Evolutionary conservation across 768 basidiomycete genomes (phyloP), one percentile per base, ranked within the genome.

Genomic region (Mycena belliarum): DNA sequence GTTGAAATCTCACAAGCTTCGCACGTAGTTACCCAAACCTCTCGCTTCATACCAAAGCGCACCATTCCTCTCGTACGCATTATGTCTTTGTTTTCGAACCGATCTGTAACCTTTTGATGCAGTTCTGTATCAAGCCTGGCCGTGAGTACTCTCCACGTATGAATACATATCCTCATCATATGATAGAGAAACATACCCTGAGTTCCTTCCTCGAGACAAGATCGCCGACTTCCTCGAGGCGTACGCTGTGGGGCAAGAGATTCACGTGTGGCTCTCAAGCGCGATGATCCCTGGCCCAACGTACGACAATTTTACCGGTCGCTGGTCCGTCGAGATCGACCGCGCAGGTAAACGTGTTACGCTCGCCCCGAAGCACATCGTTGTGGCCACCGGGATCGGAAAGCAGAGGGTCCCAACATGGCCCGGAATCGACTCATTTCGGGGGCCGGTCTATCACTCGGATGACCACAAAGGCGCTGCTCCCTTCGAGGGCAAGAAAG

Each of bases 1-100:
- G 14, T 35, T 35, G 11, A 32, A 32, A 32, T 32, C 6, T 14
- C 12, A 35, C n/a, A n/a, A n/a, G n/a, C n/a, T 35, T 15, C n/a
- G n/a, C n/a, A n/a, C n/a, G n/a, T n/a, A 61, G 60, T 1, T 61
- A 61, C 35, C 60, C 60, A 6, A 61, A 57, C 49, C 55, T 61
- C 14, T 53, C 51, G 21, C 55, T 61, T 20, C 60, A 61, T 18
- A 57, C 55, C 16, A 12, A 40, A 5, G 45, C 55, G 6, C 45
- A 61, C 23, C 55, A 49, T 35, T 52, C 41, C 1, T 61, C 48
- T 4, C 25, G 60, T 61, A 23, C 2, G 55, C 46, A 9, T 9
- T 7, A 18, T 1, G 23, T 16, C 8, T 35, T 40, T 16, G 23
- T 24, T 29, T 23, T n/a, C 29, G 32, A 32, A n/a, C 38, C 24